Conservation (phyloP, 345 rosid species). For the Eucalyptus rudis region DNA sequence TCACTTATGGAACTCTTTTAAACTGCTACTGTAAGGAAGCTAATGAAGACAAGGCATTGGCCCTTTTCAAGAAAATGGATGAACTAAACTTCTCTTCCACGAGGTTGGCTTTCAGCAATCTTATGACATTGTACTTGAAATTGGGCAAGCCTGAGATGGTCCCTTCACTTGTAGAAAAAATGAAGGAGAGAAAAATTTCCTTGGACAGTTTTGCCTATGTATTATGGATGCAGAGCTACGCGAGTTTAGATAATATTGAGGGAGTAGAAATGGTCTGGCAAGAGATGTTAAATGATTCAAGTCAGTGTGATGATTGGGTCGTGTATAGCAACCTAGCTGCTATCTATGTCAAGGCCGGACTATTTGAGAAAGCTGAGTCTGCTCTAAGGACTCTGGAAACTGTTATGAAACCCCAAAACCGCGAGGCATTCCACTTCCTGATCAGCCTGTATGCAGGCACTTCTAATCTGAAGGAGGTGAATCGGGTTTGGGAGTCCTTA, state of each 20-base stretch:
- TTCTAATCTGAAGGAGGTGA: constrained; percentile 35
- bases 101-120: constrained; percentile 37
- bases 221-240: constrained; percentile 52
- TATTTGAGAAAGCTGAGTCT: constrained; percentile 47
- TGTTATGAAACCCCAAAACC: constrained; percentile 17
- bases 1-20: constrained; percentile 45
- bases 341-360: constrained; percentile 49
- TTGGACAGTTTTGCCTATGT: constrained; percentile 13
- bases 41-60: constrained; percentile 36
- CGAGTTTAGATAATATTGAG: constrained; percentile 30
- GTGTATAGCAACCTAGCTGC: constrained; percentile 44
- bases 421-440: constrained; percentile 61
- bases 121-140: constrained; percentile 41
- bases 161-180: constrained; percentile 20
- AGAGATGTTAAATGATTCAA: constrained; percentile 20
- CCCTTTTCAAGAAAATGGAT: constrained; percentile 44
- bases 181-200: constrained; percentile 38
- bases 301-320: constrained; percentile 29
- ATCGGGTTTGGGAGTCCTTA: constrained; percentile 45
- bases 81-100: constrained; percentile 15
- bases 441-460: constrained; percentile 49
- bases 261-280: constrained; percentile 30
- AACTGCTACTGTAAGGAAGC: constrained; percentile 44
- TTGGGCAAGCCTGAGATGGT: constrained; percentile 51
- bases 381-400: constrained; percentile 52